Conservation (phyloP, 1,284 basidiomycete genomes). For the Microbotryomycetes sp. region DNA sequence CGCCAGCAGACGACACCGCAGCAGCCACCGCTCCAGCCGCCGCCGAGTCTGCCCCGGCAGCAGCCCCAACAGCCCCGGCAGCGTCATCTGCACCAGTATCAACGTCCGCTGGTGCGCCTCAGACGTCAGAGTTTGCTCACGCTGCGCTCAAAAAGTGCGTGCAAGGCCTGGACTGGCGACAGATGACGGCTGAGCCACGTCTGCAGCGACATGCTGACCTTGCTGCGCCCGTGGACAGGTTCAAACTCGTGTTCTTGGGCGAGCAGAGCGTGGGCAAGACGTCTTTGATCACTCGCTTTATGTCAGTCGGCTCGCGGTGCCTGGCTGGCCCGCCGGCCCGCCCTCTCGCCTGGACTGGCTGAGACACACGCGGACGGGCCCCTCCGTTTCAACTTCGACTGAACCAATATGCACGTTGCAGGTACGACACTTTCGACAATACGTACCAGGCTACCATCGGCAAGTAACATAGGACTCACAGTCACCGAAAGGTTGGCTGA, state of each 20-base stretch:
- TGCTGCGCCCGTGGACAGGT: no score
- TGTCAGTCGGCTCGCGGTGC: conserved; percentile 24
- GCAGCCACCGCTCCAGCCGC: conserved; percentile 4
- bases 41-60: background rate
- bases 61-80: background rate
- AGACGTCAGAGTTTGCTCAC: conserved; percentile 27
- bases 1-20: background rate
- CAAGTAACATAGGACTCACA: background rate
- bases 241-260: conserved; percentile 82
- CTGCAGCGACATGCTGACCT: background rate
- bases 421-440: conserved; percentile 99
- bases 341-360: no score
- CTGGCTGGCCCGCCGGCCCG: no score
- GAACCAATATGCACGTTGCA: conserved; percentile 39
- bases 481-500: background rate
- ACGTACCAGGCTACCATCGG: conserved; percentile 99
- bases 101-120: conserved; percentile 1
- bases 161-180: background rate
- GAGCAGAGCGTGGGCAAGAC: conserved; percentile 76
- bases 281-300: conserved; percentile 88
- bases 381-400: conserved; percentile 4
- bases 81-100: background rate
- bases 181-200: background rate
- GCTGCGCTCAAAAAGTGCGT: conserved; percentile 31
- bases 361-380: background rate